Conservation (phyloP, 106 monocot species). For the Dioscorea zingiberensis region DNA sequence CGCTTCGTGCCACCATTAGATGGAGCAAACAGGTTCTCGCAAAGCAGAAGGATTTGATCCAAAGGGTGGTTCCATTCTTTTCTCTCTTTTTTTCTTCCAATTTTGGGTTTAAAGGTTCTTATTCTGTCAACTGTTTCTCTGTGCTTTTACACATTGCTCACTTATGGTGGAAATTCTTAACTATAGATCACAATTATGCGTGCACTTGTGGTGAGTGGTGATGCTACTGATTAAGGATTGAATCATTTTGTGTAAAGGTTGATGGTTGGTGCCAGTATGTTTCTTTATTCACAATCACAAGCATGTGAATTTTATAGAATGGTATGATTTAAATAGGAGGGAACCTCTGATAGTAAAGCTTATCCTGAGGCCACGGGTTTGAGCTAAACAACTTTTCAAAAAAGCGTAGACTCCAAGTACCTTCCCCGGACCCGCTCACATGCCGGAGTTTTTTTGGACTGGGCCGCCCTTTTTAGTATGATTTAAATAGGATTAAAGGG, state of each 20-base stretch:
- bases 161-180: background rate
- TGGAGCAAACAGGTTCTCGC: constrained; percentile 39
- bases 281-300: background rate
- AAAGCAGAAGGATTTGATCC: constrained; percentile 33
- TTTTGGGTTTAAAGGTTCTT: background rate
- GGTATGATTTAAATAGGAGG: too few species aligned
- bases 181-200: background rate
- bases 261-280: background rate
- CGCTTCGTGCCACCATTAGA: constrained; percentile 23
- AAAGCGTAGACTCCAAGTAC: too few species aligned
- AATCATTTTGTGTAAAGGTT: background rate
- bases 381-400: too few species aligned
- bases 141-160: background rate
- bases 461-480: too few species aligned
- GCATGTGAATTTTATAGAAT: background rate
- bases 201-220: background rate
- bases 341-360: too few species aligned
- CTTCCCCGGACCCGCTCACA: too few species aligned
- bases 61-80: constrained; percentile 24
- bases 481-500: too few species aligned
- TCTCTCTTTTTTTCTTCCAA: background rate
- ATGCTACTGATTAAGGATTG: background rate
- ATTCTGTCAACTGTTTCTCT: background rate
- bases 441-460: too few species aligned
- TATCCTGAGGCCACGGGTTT: too few species aligned